Percentiles rank a stretch among this genome's conserved stretches.
phyloP scores from a whole-genome alignment of 129 eudicot genomes.

The Sambucus nigra region DNA sequence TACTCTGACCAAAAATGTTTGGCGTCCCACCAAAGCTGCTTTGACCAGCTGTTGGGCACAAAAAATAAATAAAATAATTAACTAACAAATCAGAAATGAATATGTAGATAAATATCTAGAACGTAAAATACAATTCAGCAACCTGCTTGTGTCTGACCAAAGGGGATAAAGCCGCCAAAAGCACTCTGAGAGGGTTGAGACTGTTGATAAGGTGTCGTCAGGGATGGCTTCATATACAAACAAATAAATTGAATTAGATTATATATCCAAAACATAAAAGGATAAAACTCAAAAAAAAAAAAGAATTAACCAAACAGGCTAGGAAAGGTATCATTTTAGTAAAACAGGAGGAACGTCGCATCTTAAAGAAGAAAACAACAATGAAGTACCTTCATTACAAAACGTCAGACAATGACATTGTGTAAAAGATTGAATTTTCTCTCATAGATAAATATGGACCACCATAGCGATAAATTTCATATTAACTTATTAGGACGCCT shows the following conservation, averaged over 20 bases:
- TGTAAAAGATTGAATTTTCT: too few species aligned
- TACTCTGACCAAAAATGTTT: conserved; percentile 57
- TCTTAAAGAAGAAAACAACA: not conserved
- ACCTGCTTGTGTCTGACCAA: conserved; percentile 62
- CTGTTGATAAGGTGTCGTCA: conserved; percentile 44
- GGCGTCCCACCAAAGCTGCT: conserved; percentile 60
- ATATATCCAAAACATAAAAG: not conserved
- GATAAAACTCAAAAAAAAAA: not conserved
- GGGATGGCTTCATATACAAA: conserved; percentile 45
- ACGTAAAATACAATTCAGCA: not conserved
- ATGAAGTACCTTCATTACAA: not conserved
- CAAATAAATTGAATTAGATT: not conserved
- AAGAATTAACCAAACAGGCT: not conserved
- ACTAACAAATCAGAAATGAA: conserved; percentile 3
- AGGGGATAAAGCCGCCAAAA: conserved; percentile 40
- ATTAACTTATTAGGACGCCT: too few species aligned
- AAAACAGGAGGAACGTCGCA: not conserved
- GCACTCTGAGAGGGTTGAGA: conserved; percentile 59
- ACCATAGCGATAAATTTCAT: too few species aligned
- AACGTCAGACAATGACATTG: too few species aligned
- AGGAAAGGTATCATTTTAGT: not conserved
- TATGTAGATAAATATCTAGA: not conserved
- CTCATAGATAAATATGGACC: too few species aligned
- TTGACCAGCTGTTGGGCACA: conserved; percentile 18
- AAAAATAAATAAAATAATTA: not conserved